These are phyloP conservation scores for Microsporum audouinii DNA, from an alignment of 2,329 filamentous ascomycete genomes.

Conservation along the genomic window DNA sequence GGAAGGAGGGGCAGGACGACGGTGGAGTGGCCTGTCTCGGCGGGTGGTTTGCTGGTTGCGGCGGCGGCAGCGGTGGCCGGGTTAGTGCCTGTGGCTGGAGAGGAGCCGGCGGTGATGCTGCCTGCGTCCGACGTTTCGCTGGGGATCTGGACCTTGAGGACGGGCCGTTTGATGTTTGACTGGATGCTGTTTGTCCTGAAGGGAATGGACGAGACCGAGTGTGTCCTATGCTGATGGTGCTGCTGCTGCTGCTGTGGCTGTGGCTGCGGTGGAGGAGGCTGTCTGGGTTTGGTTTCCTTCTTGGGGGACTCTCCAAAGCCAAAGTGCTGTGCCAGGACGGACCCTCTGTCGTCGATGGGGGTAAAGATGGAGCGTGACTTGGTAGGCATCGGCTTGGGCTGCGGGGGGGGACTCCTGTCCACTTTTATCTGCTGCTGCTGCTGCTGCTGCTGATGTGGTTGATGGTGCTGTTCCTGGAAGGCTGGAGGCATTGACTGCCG, in stretches of 20 bases:
- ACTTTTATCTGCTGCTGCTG: conserved; percentile 33
- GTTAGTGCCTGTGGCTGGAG: conserved; percentile 24
- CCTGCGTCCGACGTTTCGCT: conserved; percentile 71
- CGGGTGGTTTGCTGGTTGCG: conserved; percentile 40
- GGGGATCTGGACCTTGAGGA: conserved; percentile 88
- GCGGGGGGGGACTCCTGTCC: conserved; percentile 37
- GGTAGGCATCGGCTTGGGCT: conserved; percentile 51
- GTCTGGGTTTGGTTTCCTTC: conserved; percentile 21
- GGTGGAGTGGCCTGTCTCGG: conserved; percentile 46
- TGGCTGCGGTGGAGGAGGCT: conserved; percentile 43
- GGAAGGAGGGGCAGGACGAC: conserved; percentile 88
- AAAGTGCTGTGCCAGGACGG: conserved; percentile 74
- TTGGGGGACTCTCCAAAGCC: conserved; percentile 45
- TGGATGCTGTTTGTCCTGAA: conserved; percentile 68
- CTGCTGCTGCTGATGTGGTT: conserved; percentile 43
- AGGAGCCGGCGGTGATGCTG: conserved; percentile 62
- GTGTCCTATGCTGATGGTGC: conserved; percentile 35
- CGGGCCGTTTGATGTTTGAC: conserved; percentile 58
- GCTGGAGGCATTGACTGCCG: conserved; percentile 62
- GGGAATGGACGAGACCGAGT: conserved; percentile 54
- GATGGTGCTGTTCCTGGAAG: conserved; percentile 46
- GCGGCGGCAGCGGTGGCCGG: conserved; percentile 33
- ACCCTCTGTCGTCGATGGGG: conserved; percentile 85
- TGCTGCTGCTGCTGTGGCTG: conserved; percentile 30
- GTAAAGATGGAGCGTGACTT: conserved; percentile 93